phyloP scores from a whole-genome alignment of 495 filamentous ascomycete genomes.

The Parathielavia hyrcaniae region DNA sequence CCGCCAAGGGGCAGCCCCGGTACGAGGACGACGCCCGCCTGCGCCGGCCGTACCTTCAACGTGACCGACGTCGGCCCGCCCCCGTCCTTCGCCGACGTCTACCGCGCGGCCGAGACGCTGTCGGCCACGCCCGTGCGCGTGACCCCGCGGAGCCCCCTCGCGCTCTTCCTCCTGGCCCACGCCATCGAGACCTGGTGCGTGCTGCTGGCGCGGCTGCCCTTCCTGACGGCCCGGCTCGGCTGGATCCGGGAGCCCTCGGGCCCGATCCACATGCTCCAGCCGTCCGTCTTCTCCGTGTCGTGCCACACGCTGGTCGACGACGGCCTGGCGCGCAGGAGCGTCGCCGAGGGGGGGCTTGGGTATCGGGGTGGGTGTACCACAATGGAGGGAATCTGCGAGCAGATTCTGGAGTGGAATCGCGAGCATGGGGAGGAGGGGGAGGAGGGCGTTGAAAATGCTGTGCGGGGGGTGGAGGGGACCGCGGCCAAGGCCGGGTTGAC shows the following conservation, averaged over 20 bases:
- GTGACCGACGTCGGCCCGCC: conserved; percentile 39
- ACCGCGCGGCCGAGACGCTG: conserved; percentile 20
- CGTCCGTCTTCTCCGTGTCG: conserved; percentile 42
- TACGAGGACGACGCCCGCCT: conserved; percentile 27
- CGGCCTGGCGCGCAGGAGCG: conserved; percentile 38
- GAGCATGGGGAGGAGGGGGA: conserved; percentile 7
- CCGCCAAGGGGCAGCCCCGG: conserved; percentile 1
- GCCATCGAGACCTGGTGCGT: conserved; percentile 40
- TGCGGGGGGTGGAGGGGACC: not conserved
- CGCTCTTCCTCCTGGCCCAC: conserved; percentile 44
- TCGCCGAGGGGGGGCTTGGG: conserved; percentile 49
- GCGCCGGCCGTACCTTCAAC: conserved; percentile 40
- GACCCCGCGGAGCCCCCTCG: conserved; percentile 36
- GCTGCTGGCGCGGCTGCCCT: conserved; percentile 27
- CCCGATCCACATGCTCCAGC: conserved; percentile 45
- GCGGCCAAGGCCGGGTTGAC: conserved; percentile 10
- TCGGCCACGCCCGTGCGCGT: conserved; percentile 29
- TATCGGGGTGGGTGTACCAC: conserved; percentile 42
- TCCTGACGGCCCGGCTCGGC: conserved; percentile 32
- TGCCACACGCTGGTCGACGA: conserved; percentile 45
- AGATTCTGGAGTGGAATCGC: conserved; percentile 47
- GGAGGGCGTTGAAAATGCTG: not conserved
- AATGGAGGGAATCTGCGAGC: conserved; percentile 48
- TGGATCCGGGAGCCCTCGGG: conserved; percentile 32
- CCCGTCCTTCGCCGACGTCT: conserved; percentile 32